A percentile compares a stretch with the other conserved stretches of the same genome.
phyloP scores from a whole-genome alignment of 2,329 filamentous ascomycete species.

The Xylaria digitata region DNA sequence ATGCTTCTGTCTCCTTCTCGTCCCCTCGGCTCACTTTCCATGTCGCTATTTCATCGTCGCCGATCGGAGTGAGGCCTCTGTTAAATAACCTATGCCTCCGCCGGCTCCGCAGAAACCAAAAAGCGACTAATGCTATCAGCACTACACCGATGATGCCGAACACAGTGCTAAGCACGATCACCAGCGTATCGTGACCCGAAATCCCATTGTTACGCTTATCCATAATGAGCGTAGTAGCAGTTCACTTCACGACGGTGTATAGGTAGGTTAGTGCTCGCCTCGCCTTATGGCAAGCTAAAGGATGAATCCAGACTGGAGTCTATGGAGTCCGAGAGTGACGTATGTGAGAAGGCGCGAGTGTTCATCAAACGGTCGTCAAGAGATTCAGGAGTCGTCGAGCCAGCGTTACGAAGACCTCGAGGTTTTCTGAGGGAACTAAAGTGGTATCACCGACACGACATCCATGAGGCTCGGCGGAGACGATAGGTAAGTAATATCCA shows the following conservation, averaged over 20 bases:
- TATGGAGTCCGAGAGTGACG: not conserved
- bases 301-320: slow-evolving; percentile 10
- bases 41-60: slow-evolving; percentile 73
- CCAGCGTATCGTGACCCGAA: slow-evolving; percentile 55
- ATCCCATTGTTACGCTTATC: slow-evolving; percentile 34
- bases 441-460: slow-evolving; percentile 5
- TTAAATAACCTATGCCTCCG: slow-evolving; percentile 59
- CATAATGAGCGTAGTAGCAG: slow-evolving; percentile 36
- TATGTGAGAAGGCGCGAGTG: not conserved
- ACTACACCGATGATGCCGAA: slow-evolving; percentile 60
- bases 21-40: slow-evolving; percentile 62
- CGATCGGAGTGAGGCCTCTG: slow-evolving; percentile 69
- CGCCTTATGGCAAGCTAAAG: slow-evolving; percentile 7
- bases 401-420: slow-evolving; percentile 27
- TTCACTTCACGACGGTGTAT: slow-evolving; percentile 12
- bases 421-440: not conserved
- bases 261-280: slow-evolving; percentile 3
- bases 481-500: not conserved
- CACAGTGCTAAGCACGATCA: slow-evolving; percentile 64
- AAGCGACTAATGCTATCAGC: slow-evolving; percentile 52
- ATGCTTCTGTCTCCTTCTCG: slow-evolving; percentile 48
- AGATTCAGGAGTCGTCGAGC: slow-evolving; percentile 24
- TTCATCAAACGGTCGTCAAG: slow-evolving; percentile 17
- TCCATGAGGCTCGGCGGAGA: slow-evolving; percentile 20
- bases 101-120: slow-evolving; percentile 55